These are phyloP conservation scores for Mallotus japonicus DNA, from an alignment of 441 rosid species.

Conservation along the genomic window DNA sequence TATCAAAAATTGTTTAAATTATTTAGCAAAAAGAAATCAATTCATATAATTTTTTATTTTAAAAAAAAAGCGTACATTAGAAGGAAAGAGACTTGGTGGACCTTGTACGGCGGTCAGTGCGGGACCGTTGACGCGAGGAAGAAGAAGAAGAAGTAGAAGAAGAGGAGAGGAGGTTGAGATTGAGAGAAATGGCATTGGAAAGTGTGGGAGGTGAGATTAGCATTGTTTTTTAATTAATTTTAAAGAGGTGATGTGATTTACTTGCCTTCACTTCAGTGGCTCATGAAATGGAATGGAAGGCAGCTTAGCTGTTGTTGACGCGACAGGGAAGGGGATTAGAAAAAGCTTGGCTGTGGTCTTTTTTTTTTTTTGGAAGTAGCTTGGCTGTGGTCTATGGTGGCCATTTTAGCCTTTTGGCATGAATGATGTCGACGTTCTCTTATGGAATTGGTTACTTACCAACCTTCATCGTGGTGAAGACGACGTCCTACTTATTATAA, in stretches of 20 bases:
- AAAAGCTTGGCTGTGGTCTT: too few species aligned
- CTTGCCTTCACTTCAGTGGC: neutral
- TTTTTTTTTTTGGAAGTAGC: too few species aligned
- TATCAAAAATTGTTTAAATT: neutral
- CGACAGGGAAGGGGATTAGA: too few species aligned
- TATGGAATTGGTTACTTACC: too few species aligned
- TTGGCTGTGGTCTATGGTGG: too few species aligned
- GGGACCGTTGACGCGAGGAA: neutral
- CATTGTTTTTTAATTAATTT: neutral
- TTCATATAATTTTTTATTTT: neutral
- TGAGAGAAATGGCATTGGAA: neutral
- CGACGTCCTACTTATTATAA: too few species aligned
- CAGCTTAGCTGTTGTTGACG: neutral
- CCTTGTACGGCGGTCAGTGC: neutral
- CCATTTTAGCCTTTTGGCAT: too few species aligned
- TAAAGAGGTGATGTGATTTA: too few species aligned
- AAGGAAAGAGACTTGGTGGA: neutral
- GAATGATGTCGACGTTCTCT: too few species aligned
- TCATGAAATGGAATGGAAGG: neutral
- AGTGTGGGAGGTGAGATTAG: neutral
- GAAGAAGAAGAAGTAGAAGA: neutral
- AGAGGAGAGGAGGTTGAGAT: neutral
- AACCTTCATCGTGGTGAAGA: too few species aligned
- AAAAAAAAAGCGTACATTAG: constrained; percentile 4
- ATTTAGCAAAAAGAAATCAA: too few species aligned